Conservation (phyloP, 163 green algal species). For the Coccomyxa subellipsoidea region DNA sequence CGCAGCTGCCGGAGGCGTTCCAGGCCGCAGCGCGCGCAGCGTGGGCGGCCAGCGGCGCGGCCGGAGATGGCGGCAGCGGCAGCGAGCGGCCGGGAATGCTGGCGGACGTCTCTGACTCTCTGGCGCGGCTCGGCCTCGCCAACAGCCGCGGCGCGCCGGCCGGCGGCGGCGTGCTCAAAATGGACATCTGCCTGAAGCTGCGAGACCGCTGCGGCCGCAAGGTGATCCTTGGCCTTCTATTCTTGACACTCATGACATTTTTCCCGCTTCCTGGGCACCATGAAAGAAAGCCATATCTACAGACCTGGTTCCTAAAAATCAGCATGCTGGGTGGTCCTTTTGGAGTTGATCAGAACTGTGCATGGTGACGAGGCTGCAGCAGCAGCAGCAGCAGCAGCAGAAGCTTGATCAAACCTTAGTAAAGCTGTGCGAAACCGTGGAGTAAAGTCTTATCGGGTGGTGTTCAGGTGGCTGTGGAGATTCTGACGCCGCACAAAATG, state of each 20-base stretch:
- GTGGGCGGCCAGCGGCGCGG: not conserved
- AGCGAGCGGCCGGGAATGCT: not conserved
- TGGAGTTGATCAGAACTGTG: no score
- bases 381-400: not conserved
- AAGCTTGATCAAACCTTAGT: not conserved
- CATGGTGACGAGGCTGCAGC: not conserved
- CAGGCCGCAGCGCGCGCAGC: not conserved
- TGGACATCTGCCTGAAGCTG: not conserved
- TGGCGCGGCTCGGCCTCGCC: not conserved
- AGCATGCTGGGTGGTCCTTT: no score
- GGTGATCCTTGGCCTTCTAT: not conserved
- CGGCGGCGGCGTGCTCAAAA: not conserved
- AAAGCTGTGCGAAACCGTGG: not conserved
- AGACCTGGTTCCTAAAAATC: no score
- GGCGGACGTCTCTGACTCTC: not conserved
- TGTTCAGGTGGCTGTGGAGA: conserved; percentile 10
- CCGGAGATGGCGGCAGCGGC: not conserved
- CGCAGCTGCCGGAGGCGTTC: not conserved
- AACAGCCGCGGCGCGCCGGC: not conserved
- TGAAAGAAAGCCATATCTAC: no score
- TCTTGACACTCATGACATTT: not conserved
- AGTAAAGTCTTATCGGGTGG: not conserved
- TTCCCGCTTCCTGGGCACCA: no score
- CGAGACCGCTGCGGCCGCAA: not conserved
- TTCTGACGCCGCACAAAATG: conserved; percentile 5